These are phyloP conservation scores for Ophiobolus disseminans DNA, from an alignment of 2,329 filamentous ascomycete genomes.

Conservation along the genomic window DNA sequence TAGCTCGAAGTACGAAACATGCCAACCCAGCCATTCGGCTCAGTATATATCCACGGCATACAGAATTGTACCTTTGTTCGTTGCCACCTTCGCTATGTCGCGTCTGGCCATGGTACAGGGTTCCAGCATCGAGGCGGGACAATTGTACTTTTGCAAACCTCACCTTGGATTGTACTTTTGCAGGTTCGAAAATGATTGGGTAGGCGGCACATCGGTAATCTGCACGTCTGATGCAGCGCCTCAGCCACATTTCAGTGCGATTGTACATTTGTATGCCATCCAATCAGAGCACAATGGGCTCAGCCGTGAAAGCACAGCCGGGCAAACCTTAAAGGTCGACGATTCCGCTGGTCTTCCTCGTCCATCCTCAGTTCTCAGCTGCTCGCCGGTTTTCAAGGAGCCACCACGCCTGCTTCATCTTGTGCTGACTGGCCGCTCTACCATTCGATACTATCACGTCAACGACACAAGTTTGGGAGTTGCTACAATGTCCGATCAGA, in stretches of 20 bases:
- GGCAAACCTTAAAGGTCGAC: no score
- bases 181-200: not conserved
- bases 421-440: no score
- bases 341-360: no score
- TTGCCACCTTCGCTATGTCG: not conserved
- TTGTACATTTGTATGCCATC: slow-evolving; percentile 1
- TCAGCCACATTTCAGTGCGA: not conserved
- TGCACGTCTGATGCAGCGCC: not conserved
- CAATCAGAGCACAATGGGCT: not conserved
- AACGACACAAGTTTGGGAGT: no score
- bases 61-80: not conserved
- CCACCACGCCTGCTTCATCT: no score
- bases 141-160: not conserved
- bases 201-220: not conserved
- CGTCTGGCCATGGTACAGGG: not conserved
- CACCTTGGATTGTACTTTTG: not conserved
- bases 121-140: not conserved
- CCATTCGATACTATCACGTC: no score
- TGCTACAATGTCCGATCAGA: not conserved
- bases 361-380: no score
- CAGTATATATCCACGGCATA: not conserved
- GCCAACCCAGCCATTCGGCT: not conserved
- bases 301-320: no score
- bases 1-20: not conserved
- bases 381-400: no score